phyloP scores from a whole-genome alignment of 2,329 filamentous ascomycete species.

The Bretziella fagacearum region DNA sequence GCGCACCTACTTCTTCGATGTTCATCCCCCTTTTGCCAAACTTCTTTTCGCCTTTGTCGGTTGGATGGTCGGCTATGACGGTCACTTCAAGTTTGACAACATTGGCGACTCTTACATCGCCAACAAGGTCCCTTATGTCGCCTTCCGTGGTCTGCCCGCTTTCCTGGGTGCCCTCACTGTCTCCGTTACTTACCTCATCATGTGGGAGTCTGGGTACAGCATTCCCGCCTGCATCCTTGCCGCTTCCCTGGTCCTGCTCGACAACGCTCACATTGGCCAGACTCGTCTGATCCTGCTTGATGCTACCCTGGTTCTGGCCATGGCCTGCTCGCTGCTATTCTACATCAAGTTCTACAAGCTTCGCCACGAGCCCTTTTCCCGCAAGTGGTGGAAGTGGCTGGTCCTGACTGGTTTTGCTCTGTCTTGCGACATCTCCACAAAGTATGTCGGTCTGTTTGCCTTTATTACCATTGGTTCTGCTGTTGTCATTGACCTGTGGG shows the following conservation, averaged over 20 bases:
- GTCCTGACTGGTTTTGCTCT: slow-evolving; percentile 84
- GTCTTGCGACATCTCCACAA: slow-evolving; percentile 95
- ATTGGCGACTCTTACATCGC: slow-evolving; percentile 96
- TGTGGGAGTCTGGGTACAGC: slow-evolving; percentile 99
- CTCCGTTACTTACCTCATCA: slow-evolving; percentile 86
- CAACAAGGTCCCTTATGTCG: slow-evolving; percentile 94
- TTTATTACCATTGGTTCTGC: slow-evolving; percentile 94
- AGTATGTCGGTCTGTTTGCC: slow-evolving; percentile 92
- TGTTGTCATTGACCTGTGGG: slow-evolving; percentile 89
- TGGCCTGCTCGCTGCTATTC: slow-evolving; percentile 83
- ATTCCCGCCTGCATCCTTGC: slow-evolving; percentile 81
- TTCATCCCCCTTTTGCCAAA: slow-evolving; percentile 95
- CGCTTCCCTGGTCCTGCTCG: slow-evolving; percentile 72
- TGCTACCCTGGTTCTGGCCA: slow-evolving; percentile 83
- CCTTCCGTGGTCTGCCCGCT: slow-evolving; percentile 84
- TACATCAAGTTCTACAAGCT: slow-evolving; percentile 98
- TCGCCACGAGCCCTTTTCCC: slow-evolving; percentile 69
- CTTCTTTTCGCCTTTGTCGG: slow-evolving; percentile 93
- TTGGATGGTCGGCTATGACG: slow-evolving; percentile 95
- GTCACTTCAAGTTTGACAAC: slow-evolving; percentile 95
- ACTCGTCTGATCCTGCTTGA: slow-evolving; percentile 89
- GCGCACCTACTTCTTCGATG: slow-evolving; percentile 98
- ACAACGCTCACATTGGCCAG: slow-evolving; percentile 96
- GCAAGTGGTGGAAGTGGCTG: slow-evolving; percentile 99
- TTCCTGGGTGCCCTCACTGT: slow-evolving; percentile 84